Evolutionary conservation across 495 filamentous ascomycete species (phyloP).

Genomic region (Annulohypoxylon stygium): DNA sequence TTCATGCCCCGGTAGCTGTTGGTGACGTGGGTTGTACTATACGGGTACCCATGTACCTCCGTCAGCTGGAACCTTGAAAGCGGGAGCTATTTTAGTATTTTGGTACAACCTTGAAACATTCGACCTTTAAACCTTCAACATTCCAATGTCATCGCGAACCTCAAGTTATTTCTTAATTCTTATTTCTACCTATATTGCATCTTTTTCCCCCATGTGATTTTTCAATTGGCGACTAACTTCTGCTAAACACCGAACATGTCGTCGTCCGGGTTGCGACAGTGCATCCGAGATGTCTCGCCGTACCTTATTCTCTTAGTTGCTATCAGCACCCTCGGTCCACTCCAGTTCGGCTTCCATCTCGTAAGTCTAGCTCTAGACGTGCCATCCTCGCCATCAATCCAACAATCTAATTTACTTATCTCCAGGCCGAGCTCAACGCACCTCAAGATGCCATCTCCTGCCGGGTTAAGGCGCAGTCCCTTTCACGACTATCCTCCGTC

Average conservation of each 20-base stretch:
- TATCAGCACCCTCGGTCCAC: constrained; percentile 79
- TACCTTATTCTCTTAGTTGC: constrained; percentile 75
- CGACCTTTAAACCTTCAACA: neutral
- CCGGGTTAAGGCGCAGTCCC: constrained; percentile 70
- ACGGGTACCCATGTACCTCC: neutral
- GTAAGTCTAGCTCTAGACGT: constrained; percentile 61
- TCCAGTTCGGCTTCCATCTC: constrained; percentile 95
- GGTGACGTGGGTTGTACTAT: neutral
- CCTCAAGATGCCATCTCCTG: constrained; percentile 91
- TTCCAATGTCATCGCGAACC: constrained; percentile 3
- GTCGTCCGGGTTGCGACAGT: constrained; percentile 50
- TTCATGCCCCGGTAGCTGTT: neutral
- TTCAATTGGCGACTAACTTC: neutral
- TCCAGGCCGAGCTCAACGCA: constrained; percentile 92
- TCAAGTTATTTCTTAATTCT: neutral
- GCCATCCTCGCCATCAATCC: neutral
- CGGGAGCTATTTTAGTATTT: neutral
- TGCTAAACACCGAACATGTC: constrained; percentile 49
- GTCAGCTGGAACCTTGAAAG: neutral
- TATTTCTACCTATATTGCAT: neutral
- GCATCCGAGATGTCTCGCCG: constrained; percentile 63
- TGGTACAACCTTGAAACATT: neutral
- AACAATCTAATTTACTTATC: neutral
- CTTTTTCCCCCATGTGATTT: neutral
- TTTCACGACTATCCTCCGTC: constrained; percentile 50